These are phyloP conservation scores for Globisporangium rhizosaccharum DNA, from an alignment of 352 stramenopile species.

Conservation along the genomic window DNA sequence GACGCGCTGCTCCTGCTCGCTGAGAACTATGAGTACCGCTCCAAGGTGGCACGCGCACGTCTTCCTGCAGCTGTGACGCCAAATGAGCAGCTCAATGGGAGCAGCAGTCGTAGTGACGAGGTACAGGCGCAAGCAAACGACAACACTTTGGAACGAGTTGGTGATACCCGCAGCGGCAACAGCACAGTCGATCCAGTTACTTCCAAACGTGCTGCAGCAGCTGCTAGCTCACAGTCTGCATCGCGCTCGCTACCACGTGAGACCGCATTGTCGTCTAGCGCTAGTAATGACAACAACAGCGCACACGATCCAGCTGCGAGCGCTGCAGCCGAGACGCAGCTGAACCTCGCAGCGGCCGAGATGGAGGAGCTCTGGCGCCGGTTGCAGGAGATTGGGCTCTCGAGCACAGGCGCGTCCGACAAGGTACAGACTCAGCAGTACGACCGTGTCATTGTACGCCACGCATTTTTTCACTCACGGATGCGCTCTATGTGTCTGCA, in stretches of 20 bases:
- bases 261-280: not conserved
- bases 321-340: constrained; percentile 42
- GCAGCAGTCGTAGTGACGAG: not conserved
- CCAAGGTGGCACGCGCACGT: constrained; percentile 48
- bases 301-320: constrained; percentile 13
- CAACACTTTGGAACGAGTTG: too few relatives aligned
- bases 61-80: constrained; percentile 12
- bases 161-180: not conserved
- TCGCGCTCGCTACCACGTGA: not conserved
- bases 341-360: constrained; percentile 66
- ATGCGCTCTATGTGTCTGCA: too few relatives aligned
- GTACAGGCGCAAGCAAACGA: not conserved
- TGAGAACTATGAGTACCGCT: constrained; percentile 75
- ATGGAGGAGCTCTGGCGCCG: constrained; percentile 82
- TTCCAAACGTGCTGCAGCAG: not conserved
- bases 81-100: not conserved
- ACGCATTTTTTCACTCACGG: too few relatives aligned
- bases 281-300: not conserved
- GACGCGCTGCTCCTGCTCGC: constrained; percentile 65
- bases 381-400: constrained; percentile 75
- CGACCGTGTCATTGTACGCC: not conserved
- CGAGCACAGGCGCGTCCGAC: constrained; percentile 38
- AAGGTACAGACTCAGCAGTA: constrained; percentile 27
- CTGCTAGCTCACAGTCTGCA: not conserved
- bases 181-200: not conserved